A percentile compares a stretch with the other conserved stretches of the same genome.
Evolutionary conservation across 2,329 filamentous ascomycete species (phyloP).

Genomic region (Ramularia endophylla): DNA sequence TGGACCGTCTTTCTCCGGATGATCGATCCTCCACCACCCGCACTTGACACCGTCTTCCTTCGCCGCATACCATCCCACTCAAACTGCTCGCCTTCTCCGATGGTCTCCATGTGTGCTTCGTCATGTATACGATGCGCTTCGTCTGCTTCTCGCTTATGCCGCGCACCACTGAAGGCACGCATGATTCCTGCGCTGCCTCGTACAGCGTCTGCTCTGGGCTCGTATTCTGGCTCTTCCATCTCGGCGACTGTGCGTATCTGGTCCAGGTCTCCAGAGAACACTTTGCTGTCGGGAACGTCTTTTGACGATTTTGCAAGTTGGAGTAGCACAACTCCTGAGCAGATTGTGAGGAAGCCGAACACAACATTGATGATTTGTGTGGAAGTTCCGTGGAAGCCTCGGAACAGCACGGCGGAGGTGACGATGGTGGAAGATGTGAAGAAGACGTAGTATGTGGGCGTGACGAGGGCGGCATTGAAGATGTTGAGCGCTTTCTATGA

Average conservation of each 20-base stretch:
- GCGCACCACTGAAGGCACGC: constrained; percentile 64
- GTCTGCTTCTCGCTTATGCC: constrained; percentile 71
- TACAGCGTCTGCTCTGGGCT: constrained; percentile 94
- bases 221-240: constrained; percentile 91
- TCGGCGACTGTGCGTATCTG: constrained; percentile 94
- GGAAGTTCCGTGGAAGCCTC: constrained; percentile 82
- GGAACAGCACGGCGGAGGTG: constrained; percentile 86
- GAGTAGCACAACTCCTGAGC: constrained; percentile 81
- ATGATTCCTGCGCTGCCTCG: constrained; percentile 85
- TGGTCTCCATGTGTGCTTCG: constrained; percentile 67
- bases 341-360: constrained; percentile 90
- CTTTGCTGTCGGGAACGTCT: constrained; percentile 86
- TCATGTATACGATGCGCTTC: constrained; percentile 74
- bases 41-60: constrained; percentile 51
- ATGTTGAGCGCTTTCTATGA: constrained; percentile 94
- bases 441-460: constrained; percentile 97
- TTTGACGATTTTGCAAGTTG: constrained; percentile 98
- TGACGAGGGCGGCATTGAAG: constrained; percentile 94
- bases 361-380: constrained; percentile 81
- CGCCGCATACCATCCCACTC: constrained; percentile 91
- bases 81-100: constrained; percentile 71
- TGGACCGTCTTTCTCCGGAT: constrained; percentile 51
- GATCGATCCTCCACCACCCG: constrained; percentile 33
- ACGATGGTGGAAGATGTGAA: constrained; percentile 96
- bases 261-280: constrained; percentile 88